Conservation (phyloP, 495 filamentous ascomycete genomes). For the Niebla homalea region DNA sequence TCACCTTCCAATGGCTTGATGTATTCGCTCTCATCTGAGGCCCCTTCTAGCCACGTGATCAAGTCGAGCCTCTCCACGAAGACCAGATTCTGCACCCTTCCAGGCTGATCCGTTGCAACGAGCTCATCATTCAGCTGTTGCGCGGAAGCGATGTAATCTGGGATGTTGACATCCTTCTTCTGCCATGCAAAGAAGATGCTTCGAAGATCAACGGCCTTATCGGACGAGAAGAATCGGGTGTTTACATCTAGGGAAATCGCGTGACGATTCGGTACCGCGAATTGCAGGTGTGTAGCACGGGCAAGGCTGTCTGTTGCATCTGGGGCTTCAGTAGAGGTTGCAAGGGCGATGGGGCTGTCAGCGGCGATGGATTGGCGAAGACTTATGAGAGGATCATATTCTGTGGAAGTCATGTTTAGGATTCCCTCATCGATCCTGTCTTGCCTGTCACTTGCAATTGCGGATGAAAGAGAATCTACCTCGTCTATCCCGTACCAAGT, state of each 20-base stretch:
- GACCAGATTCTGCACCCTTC: slow-evolving; percentile 62
- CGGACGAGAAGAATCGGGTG: slow-evolving; percentile 71
- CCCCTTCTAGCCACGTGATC: slow-evolving; percentile 82
- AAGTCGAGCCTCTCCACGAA: slow-evolving; percentile 86
- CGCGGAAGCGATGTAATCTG: slow-evolving; percentile 76
- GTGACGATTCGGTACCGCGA: slow-evolving; percentile 47
- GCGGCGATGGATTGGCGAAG: slow-evolving; percentile 66
- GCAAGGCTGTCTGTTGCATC: slow-evolving; percentile 46
- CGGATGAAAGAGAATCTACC: no score
- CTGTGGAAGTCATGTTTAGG: no score
- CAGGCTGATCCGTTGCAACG: slow-evolving; percentile 36
- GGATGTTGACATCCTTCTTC: slow-evolving; percentile 76
- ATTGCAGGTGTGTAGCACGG: slow-evolving; percentile 69
- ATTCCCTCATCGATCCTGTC: no score
- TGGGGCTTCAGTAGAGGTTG: slow-evolving; percentile 46
- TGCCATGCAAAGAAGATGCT: slow-evolving; percentile 91
- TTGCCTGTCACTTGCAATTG: no score
- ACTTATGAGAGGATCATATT: slow-evolving; percentile 56
- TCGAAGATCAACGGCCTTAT: slow-evolving; percentile 70
- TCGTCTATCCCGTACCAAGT: no score
- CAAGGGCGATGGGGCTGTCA: slow-evolving; percentile 50
- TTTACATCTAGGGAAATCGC: slow-evolving; percentile 59
- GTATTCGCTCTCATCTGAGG: slow-evolving; percentile 77
- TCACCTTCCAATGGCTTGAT: slow-evolving; percentile 70
- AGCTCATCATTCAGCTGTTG: slow-evolving; percentile 72